Base-by-base conservation (phyloP, 1,139 yeast genomes). In the Geotrichum restrictum region DNA sequence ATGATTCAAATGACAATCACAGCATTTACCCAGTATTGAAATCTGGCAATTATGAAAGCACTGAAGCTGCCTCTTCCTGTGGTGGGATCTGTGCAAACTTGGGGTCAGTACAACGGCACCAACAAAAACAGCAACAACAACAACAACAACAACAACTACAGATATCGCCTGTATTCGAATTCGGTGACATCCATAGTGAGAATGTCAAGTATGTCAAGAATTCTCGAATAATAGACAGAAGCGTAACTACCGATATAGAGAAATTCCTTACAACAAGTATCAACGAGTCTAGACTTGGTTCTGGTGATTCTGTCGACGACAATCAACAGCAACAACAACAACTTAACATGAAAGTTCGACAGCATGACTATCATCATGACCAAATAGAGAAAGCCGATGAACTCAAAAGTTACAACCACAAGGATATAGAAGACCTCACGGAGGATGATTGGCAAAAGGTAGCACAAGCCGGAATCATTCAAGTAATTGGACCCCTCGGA, bases 361-460 rank as follows among this genome's bases (percentile, higher is more conserved):
- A 34, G 10, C 10, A 16, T 34, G 27, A 24, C 5, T 24, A 24
- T 24, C 8, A 5, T 5, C 29, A 24, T 5, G 8, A 5, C 29
- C 29, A 24, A 24, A 8, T 8, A 24, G 29, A 24, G 29, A 19
- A 27, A 3, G 21, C 24, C 31, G n/a, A 24, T 18, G n/a, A n/a
- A n/a, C n/a, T n/a, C n/a, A 50, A 44, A 13, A 41, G 24, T 3
- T 39, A 40, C 21, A 40, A 45, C 8, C 24, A 40, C 22, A 48
- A 69, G 50, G 79, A 76, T 56, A 75, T 83, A 37, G 80, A 80
- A 46, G 79, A 80, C 37, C 69, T 91, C 52, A 83, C 83, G 31
- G 91, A 87, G 44, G 83, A 80, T 22, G 91, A 85, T 55, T 91
- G 98, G 97, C 79, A 80, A 58, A 62, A 69, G 11, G 74, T 84